These are phyloP conservation scores for Rhizopogon rudus DNA, from an alignment of 768 basidiomycete species.

Conservation along the genomic window DNA sequence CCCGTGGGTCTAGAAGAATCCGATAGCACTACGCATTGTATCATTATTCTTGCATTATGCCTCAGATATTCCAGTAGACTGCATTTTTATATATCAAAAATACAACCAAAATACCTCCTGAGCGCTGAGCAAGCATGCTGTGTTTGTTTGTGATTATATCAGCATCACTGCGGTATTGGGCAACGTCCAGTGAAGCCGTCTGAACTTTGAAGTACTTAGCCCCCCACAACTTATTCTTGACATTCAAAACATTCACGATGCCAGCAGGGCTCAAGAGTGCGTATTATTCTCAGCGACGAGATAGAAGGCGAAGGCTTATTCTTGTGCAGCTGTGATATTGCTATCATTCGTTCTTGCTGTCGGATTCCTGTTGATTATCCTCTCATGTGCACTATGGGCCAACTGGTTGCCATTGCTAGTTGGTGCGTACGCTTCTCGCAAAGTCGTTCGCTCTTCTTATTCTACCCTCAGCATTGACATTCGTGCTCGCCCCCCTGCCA, in stretches of 20 bases:
- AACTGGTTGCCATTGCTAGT: conserved; percentile 98
- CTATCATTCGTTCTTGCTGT: conserved; percentile 96
- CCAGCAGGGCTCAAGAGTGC: conserved; percentile 69
- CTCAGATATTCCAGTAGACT: not conserved
- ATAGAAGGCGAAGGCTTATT: not conserved
- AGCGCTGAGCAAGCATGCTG: not conserved
- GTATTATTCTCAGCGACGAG: conserved; percentile 11
- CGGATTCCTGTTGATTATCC: conserved; percentile 96
- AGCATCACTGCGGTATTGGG: not conserved
- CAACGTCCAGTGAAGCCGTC: not conserved
- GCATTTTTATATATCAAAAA: conserved; percentile 1
- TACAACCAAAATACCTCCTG: not conserved
- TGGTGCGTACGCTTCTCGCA: conserved; percentile 48
- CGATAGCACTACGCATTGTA: conserved; percentile 11
- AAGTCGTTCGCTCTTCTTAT: not conserved
- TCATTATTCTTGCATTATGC: not conserved
- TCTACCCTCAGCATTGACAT: conserved; percentile 67
- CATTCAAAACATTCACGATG: conserved; percentile 34
- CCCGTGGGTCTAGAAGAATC: conserved; percentile 25
- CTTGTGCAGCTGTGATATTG: conserved; percentile 77
- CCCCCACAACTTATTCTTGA: not conserved
- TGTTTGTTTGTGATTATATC: not conserved
- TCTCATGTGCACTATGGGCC: conserved; percentile 91
- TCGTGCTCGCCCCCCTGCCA: conserved; percentile 92
- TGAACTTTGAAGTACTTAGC: too few species aligned